phyloP scores from a whole-genome alignment of 345 rosid species.

The Punica granatum region DNA sequence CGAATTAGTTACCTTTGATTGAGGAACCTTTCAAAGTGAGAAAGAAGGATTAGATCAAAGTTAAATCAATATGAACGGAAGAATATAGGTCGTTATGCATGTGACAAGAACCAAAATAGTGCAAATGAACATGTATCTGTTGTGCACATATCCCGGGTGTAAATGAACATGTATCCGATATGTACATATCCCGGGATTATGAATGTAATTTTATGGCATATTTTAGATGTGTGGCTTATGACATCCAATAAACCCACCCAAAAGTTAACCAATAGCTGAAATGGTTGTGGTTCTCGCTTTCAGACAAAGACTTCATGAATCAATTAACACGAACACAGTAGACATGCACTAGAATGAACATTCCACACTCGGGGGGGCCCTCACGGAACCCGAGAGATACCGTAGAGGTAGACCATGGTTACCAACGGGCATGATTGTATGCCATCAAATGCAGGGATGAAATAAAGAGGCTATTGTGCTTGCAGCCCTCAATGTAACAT shows the following conservation, averaged over 20 bases:
- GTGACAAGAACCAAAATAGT: too few species aligned
- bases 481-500: conserved; percentile 27
- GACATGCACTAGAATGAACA: neutral
- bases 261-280: neutral
- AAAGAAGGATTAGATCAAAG: neutral
- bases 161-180: too few species aligned
- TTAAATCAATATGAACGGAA: neutral
- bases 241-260: neutral
- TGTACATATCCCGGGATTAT: too few species aligned
- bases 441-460: conserved; percentile 13
- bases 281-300: neutral
- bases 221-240: neutral
- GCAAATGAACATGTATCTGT: too few species aligned
- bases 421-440: conserved; percentile 7
- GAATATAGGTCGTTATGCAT: too few species aligned
- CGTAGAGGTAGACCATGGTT: neutral
- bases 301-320: neutral
- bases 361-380: neutral
- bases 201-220: too few species aligned
- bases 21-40: neutral
- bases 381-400: neutral
- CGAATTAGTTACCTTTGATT: neutral
- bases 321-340: neutral
- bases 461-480: conserved; percentile 14
- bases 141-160: too few species aligned